A percentile compares a stretch with the other conserved stretches of the same genome.
Evolutionary conservation across 139 green algal genomes (phyloP).

Genomic region (Volvox africanus): DNA sequence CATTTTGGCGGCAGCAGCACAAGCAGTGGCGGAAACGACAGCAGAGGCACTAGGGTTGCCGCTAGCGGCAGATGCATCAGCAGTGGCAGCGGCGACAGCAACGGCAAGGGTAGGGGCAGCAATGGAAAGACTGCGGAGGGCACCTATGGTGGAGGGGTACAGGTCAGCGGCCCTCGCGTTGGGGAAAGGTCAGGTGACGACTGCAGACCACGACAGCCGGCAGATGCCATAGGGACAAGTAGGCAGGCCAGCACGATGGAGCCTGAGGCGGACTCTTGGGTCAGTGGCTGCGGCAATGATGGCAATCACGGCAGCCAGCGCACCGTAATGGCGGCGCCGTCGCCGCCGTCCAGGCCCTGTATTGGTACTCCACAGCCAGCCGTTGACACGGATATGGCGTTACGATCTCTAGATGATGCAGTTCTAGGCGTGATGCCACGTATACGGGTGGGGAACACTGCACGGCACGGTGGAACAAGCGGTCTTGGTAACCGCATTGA

Average conservation of each 20-base stretch:
- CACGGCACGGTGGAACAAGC: too few relatives aligned
- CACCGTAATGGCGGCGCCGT: too few relatives aligned
- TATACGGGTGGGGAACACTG: too few relatives aligned
- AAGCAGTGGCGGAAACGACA: not conserved
- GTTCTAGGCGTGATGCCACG: too few relatives aligned
- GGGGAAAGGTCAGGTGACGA: not conserved
- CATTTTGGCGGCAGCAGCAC: not conserved
- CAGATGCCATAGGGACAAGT: not conserved
- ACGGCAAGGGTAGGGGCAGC: not conserved
- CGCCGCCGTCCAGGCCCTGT: too few relatives aligned
- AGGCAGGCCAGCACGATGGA: slow-evolving; percentile 16
- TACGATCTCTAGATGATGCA: too few relatives aligned
- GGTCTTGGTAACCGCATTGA: too few relatives aligned
- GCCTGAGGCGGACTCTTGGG: not conserved
- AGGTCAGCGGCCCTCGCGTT: not conserved
- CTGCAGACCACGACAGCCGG: not conserved
- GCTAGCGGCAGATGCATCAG: not conserved
- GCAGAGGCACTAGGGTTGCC: not conserved
- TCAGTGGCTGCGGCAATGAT: not conserved
- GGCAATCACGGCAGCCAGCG: not conserved
- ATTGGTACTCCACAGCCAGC: too few relatives aligned
- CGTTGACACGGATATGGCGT: too few relatives aligned
- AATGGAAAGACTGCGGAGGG: not conserved
- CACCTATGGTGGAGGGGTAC: not conserved
- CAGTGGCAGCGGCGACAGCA: not conserved